These are phyloP conservation scores for Rhizopogon roseolus DNA, from an alignment of 768 basidiomycete genomes.

Conservation along the genomic window DNA sequence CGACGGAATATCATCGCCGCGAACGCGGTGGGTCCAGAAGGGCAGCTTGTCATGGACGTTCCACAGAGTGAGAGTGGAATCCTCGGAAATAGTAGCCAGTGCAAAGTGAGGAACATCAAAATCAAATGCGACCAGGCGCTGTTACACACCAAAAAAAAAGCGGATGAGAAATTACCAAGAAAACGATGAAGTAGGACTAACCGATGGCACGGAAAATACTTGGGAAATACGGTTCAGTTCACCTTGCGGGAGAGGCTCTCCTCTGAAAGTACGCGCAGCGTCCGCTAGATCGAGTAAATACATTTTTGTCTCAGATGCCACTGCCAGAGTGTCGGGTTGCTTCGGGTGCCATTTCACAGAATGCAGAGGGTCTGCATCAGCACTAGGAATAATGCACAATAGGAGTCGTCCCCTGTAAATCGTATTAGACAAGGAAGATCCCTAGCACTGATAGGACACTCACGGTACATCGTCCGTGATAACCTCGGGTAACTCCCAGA, in stretches of 20 bases:
- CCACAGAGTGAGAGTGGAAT: constrained; percentile 80
- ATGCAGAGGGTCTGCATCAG: constrained; percentile 57
- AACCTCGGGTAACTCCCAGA: constrained; percentile 80
- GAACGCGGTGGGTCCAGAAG: constrained; percentile 71
- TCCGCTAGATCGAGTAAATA: constrained; percentile 71
- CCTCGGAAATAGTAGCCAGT: constrained; percentile 76
- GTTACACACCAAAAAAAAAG: constrained; percentile 3
- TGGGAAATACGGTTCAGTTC: constrained; percentile 68
- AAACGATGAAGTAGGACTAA: constrained; percentile 30
- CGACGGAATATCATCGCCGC: constrained; percentile 77
- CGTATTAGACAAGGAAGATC: constrained; percentile 4
- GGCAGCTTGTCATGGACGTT: constrained; percentile 73
- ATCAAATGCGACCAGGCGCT: constrained; percentile 82
- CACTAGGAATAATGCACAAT: constrained; percentile 62
- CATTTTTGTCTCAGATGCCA: constrained; percentile 75
- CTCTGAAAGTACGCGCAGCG: constrained; percentile 54
- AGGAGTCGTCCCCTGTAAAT: constrained; percentile 55
- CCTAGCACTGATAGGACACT: constrained; percentile 24
- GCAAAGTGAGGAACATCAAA: constrained; percentile 77
- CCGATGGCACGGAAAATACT: constrained; percentile 65
- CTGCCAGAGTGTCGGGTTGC: constrained; percentile 71
- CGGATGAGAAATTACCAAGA: neutral
- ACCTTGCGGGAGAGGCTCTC: constrained; percentile 61
- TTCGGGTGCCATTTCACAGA: constrained; percentile 89
- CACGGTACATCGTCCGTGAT: constrained; percentile 87